phyloP scores from a whole-genome alignment of 306 rosid genomes.

The Calophaca sinica region DNA sequence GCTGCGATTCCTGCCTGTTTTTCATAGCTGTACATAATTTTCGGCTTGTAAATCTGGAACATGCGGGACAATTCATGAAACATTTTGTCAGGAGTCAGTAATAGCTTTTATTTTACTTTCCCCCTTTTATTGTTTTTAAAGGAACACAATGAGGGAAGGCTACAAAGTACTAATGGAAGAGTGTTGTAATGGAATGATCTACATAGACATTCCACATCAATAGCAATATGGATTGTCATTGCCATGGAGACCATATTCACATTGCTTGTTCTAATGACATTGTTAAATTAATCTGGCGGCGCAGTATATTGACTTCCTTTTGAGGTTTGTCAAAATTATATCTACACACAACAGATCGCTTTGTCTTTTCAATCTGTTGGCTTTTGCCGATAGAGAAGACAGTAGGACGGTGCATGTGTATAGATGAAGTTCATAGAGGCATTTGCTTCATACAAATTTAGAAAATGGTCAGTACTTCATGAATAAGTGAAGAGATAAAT shows the following conservation, averaged over 20 bases:
- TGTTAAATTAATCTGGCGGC: slow-evolving; percentile 14
- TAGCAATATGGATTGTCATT: slow-evolving; percentile 42
- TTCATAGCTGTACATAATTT: slow-evolving; percentile 59
- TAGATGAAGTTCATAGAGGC: neutral
- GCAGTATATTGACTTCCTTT: slow-evolving; percentile 32
- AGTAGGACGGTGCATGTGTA: neutral
- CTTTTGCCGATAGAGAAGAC: neutral
- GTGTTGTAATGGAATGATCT: slow-evolving; percentile 31
- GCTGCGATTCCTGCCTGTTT: slow-evolving; percentile 44
- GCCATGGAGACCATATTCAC: slow-evolving; percentile 19
- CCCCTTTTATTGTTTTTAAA: slow-evolving; percentile 10
- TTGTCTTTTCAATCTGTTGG: neutral
- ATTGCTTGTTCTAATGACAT: neutral
- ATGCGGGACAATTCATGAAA: slow-evolving; percentile 44
- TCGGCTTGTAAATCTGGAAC: slow-evolving; percentile 56
- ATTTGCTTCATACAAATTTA: slow-evolving; percentile 1
- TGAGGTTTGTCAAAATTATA: slow-evolving; percentile 38
- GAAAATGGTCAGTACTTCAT: neutral
- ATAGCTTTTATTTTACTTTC: slow-evolving; percentile 28
- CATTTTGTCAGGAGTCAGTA: slow-evolving; percentile 43
- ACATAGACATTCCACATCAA: slow-evolving; percentile 9
- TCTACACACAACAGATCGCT: neutral
- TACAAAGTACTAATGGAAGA: slow-evolving; percentile 40
- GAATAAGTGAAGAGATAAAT: neutral
- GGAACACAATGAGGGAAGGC: slow-evolving; percentile 43